A percentile compares a stretch with the other conserved stretches of the same genome.
Evolutionary conservation across 345 rosid species (phyloP).

Genomic region (Hypericum perforatum): DNA sequence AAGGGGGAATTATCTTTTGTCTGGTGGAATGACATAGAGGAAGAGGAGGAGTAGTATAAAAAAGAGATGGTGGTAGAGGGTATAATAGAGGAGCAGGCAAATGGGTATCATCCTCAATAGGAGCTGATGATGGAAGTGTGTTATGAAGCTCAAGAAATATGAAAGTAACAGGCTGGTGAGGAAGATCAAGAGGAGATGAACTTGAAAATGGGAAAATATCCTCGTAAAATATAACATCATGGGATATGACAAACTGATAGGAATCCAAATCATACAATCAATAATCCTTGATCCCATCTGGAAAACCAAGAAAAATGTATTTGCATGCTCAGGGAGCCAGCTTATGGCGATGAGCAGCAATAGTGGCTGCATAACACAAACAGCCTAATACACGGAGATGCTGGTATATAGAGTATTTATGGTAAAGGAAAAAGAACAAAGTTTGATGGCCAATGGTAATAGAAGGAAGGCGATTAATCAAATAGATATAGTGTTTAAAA

Average conservation of each 20-base stretch:
- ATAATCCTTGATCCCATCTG: neutral
- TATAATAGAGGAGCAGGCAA: too few species aligned
- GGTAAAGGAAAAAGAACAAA: neutral
- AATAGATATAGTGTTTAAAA: neutral
- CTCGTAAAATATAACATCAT: neutral
- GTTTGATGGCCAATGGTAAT: neutral
- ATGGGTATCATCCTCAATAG: too few species aligned
- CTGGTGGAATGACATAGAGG: too few species aligned
- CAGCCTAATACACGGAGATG: neutral
- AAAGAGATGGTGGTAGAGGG: too few species aligned
- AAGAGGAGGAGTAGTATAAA: too few species aligned
- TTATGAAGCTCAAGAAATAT: neutral
- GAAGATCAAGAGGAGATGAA: neutral
- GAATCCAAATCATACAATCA: neutral
- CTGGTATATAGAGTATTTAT: neutral
- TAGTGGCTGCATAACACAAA: neutral
- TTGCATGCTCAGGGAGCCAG: neutral
- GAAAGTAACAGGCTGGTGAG: neutral
- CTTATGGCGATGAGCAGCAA: neutral
- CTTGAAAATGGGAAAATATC: neutral
- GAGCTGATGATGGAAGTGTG: too few species aligned
- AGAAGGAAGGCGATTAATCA: constrained; percentile 1
- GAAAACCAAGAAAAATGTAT: constrained; percentile 1
- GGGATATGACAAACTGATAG: neutral
- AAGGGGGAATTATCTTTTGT: too few species aligned